Evolutionary conservation across 768 basidiomycete genomes (phyloP).

Genomic region (Clitopilus passeckerianus): DNA sequence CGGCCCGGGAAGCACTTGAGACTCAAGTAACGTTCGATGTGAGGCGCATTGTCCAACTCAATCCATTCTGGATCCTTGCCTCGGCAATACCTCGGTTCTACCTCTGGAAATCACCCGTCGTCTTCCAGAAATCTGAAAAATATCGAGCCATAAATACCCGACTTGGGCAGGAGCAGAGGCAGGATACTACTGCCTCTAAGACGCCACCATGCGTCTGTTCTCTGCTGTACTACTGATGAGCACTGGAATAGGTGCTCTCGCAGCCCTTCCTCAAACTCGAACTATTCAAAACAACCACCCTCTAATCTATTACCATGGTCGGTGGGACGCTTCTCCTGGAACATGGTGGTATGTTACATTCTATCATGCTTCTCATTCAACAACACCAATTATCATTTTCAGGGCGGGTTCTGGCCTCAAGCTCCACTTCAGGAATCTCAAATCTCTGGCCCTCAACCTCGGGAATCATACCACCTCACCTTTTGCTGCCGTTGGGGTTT

Average conservation of each 20-base stretch:
- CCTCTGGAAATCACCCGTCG: too few species aligned
- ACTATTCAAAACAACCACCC: slow-evolving; percentile 22
- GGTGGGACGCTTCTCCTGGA: slow-evolving; percentile 47
- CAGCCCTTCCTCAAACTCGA: not conserved
- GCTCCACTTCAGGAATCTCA: slow-evolving; percentile 37
- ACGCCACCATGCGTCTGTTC: not conserved
- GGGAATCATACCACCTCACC: slow-evolving; percentile 46
- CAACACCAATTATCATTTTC: not conserved
- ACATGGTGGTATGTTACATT: slow-evolving; percentile 46
- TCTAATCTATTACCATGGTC: slow-evolving; percentile 42
- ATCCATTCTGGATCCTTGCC: too few species aligned
- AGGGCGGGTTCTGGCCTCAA: slow-evolving; percentile 57
- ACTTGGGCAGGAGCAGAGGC: too few species aligned
- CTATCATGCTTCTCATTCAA: too few species aligned
- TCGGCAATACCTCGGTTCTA: too few species aligned
- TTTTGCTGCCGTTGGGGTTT: slow-evolving; percentile 40
- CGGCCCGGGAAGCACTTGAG: too few species aligned
- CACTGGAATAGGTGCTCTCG: not conserved
- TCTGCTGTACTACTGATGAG: not conserved
- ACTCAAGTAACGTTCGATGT: too few species aligned
- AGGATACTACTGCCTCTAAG: too few species aligned
- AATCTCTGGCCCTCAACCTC: slow-evolving; percentile 37
- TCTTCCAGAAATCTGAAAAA: too few species aligned
- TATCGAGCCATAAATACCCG: too few species aligned
- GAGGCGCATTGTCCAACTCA: too few species aligned